Percentiles rank a stretch among this genome's conserved stretches.
Conservation (phyloP, 306 rosid genomes). For the Purshia tridentata region DNA sequence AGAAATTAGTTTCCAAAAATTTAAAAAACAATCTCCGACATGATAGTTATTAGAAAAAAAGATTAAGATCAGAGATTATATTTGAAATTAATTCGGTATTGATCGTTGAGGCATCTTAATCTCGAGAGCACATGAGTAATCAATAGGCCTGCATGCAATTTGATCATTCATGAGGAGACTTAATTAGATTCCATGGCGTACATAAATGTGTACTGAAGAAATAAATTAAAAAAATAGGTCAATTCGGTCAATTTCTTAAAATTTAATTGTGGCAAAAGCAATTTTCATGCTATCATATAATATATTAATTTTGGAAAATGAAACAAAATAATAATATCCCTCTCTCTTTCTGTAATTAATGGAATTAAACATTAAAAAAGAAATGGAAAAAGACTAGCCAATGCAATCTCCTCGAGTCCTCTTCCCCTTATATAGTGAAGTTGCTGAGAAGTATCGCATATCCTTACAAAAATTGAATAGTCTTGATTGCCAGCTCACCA, state of each 20-base stretch:
- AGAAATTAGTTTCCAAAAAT: neutral
- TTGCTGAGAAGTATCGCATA: neutral
- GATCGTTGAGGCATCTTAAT: neutral
- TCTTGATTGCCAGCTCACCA: neutral
- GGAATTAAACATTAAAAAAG: neutral
- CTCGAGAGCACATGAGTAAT: slow-evolving; percentile 5
- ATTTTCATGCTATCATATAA: neutral
- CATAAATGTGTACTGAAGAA: neutral
- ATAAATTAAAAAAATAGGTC: neutral
- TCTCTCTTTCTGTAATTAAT: neutral
- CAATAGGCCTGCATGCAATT: slow-evolving; percentile 8
- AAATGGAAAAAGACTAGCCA: neutral
- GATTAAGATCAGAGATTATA: neutral
- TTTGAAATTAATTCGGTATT: neutral
- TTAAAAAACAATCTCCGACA: neutral
- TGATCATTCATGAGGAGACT: neutral
- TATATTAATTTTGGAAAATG: neutral
- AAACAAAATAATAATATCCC: neutral
- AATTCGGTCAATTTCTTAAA: neutral
- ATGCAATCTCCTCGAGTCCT: neutral
- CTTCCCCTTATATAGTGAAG: neutral
- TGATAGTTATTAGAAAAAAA: neutral
- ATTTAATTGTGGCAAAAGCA: neutral
- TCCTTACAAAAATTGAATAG: neutral
- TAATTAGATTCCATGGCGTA: neutral